These are phyloP conservation scores for Achaetomiella virescens DNA, from an alignment of 495 filamentous ascomycete species.

Conservation along the genomic window DNA sequence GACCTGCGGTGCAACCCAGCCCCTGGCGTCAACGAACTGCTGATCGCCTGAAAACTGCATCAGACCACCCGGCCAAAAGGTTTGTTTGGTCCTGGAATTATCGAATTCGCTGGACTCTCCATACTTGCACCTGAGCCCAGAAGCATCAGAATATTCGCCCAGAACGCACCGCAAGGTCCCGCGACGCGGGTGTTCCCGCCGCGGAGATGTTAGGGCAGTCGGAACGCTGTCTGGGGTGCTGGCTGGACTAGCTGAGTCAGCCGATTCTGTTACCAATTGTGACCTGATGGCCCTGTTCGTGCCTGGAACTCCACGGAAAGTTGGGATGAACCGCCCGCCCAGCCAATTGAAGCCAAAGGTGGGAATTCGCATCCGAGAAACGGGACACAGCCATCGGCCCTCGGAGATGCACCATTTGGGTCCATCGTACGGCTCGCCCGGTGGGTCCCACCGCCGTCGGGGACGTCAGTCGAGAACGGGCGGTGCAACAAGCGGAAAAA, in stretches of 20 bases:
- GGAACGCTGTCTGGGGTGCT: neutral
- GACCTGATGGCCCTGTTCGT: conserved; percentile 17
- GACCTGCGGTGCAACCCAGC: neutral
- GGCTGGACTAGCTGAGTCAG: conserved; percentile 9
- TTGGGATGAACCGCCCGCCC: neutral
- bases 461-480: neutral
- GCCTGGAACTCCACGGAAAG: neutral
- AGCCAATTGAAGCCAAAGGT: neutral
- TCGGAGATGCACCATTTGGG: conserved; percentile 12
- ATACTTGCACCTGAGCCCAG: neutral
- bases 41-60: neutral
- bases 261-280: conserved; percentile 20
- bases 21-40: neutral
- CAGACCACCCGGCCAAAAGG: neutral
- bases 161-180: neutral
- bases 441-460: conserved; percentile 15
- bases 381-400: neutral
- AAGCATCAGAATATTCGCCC: neutral
- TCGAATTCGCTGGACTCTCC: neutral
- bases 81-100: neutral
- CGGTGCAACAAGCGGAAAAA: neutral
- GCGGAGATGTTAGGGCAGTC: conserved; percentile 16
- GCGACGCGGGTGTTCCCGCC: conserved; percentile 20
- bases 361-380: too few relatives aligned
- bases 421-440: conserved; percentile 9